These are phyloP conservation scores for Teratosphaeria viscida DNA, from an alignment of 2,329 filamentous ascomycete species.

Conservation along the genomic window DNA sequence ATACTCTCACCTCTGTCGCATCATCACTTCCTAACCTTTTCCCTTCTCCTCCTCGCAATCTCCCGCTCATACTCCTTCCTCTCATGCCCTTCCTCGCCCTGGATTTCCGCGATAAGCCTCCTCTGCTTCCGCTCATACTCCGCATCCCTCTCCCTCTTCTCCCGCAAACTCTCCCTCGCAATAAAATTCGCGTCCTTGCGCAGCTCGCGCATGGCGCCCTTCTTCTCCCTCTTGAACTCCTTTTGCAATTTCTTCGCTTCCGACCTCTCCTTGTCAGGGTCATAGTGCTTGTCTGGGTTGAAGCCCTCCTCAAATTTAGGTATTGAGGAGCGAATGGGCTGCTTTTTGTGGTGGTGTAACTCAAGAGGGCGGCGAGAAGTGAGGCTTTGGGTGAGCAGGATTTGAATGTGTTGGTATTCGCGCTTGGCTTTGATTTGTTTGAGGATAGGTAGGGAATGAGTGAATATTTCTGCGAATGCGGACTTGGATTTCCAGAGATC, in stretches of 20 bases:
- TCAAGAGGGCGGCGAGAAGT: constrained; percentile 66
- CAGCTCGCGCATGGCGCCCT: constrained; percentile 87
- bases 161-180: constrained; percentile 73
- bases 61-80: constrained; percentile 83
- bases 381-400: constrained; percentile 51
- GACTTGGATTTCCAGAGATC: constrained; percentile 64
- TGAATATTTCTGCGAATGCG: constrained; percentile 70
- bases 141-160: constrained; percentile 88
- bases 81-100: constrained; percentile 81
- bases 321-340: constrained; percentile 77
- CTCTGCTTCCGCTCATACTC: constrained; percentile 97
- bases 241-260: constrained; percentile 74
- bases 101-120: constrained; percentile 84
- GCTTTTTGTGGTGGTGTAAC: constrained; percentile 78
- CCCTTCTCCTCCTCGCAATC: constrained; percentile 60
- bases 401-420: constrained; percentile 52
- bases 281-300: constrained; percentile 94
- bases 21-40: constrained; percentile 32
- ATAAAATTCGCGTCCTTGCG: constrained; percentile 93
- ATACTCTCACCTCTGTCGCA: neutral
- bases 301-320: constrained; percentile 95
- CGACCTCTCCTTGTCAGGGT: constrained; percentile 81
- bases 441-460: constrained; percentile 37
- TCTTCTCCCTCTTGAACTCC: constrained; percentile 90
- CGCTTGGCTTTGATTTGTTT: constrained; percentile 24